Base-by-base conservation (phyloP, 1,284 basidiomycete genomes). In the Irpex lacteus region DNA sequence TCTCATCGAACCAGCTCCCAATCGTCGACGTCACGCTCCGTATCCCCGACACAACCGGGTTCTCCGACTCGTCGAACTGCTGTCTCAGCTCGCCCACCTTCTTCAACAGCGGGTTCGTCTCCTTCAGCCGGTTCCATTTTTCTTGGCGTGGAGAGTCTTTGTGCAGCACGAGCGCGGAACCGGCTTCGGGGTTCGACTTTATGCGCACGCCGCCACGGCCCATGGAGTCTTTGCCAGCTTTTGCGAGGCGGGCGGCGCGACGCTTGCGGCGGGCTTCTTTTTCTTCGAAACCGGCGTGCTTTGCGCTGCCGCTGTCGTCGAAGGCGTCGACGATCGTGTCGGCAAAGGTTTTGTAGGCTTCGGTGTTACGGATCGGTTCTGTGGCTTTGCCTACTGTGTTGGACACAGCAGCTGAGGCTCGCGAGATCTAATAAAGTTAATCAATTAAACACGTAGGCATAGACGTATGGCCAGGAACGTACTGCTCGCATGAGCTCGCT, bases 1-100 rank as follows among this genome's bases (percentile, higher is more conserved):
- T 99, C 79, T 99, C 98, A 68, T 98, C 97, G 71, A 98, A 97
- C 83, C 92, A 92, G 2, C 89, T 87, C 1, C 93, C 94, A 57
- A 99, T 84, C 1, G 92, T 94, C 59, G 90, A 86, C 1, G 96
- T 96, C 52, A 98, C 89, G 2, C 86, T 83, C 54, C 98, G 90
- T 63, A 98, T 71, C 3, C 90, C 88, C 34, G 90, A 86, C 40
- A 98, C 82, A 57, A 98, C 78, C 1, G 96, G 93, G 71, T 97
- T 92, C 76, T 99, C 98, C 1, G 95, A 97, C 73, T 98, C 96
- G 71, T 96, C 88, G 74, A 93, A 99, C 53, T 86, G 81, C 70
- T 90, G 86, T 36, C 88, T 85, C 68, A 95, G 72, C 67, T 84
- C 77, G 65, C 80, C 75, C 63, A 95, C 70, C 66, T 80, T 80